These are phyloP conservation scores for Hericium alpestre DNA, from an alignment of 768 basidiomycete species.

Conservation along the genomic window DNA sequence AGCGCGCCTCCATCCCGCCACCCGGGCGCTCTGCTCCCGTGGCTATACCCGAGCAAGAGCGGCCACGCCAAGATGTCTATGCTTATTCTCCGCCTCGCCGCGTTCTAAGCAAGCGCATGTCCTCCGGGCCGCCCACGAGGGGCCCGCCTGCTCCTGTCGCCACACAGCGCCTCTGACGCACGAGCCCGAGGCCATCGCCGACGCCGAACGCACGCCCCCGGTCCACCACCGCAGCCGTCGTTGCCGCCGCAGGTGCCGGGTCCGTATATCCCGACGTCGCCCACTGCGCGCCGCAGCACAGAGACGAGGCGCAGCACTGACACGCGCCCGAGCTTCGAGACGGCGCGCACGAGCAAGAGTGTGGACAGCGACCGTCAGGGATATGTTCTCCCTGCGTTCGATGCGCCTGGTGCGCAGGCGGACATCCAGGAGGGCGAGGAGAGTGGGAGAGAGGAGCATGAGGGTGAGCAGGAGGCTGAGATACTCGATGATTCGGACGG, in stretches of 20 bases:
- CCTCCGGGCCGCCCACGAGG: neutral
- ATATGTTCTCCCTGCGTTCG: neutral
- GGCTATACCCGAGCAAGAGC: neutral
- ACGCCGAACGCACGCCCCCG: neutral
- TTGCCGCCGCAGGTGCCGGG: neutral
- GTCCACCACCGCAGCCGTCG: neutral
- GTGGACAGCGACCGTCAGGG: neutral
- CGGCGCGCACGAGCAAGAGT: neutral
- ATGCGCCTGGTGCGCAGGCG: constrained; percentile 1
- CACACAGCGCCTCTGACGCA: constrained; percentile 1
- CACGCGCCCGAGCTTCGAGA: constrained; percentile 3
- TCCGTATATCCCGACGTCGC: neutral
- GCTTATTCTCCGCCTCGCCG: neutral
- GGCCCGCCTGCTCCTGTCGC: neutral
- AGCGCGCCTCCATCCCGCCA: constrained; percentile 9
- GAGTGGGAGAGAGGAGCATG: neutral
- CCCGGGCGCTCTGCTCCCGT: constrained; percentile 7
- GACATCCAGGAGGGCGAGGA: neutral
- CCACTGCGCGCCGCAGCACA: neutral
- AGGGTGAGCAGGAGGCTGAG: constrained; percentile 9
- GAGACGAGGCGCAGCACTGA: constrained; percentile 2
- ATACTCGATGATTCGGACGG: constrained; percentile 32
- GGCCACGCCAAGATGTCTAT: neutral
- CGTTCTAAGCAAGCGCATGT: neutral
- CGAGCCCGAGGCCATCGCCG: constrained; percentile 5